Evolutionary conservation across 2,329 filamentous ascomycete species (phyloP), one percentile per base, ranked within the genome.

Genomic region (Aspergillus neoniger): DNA sequence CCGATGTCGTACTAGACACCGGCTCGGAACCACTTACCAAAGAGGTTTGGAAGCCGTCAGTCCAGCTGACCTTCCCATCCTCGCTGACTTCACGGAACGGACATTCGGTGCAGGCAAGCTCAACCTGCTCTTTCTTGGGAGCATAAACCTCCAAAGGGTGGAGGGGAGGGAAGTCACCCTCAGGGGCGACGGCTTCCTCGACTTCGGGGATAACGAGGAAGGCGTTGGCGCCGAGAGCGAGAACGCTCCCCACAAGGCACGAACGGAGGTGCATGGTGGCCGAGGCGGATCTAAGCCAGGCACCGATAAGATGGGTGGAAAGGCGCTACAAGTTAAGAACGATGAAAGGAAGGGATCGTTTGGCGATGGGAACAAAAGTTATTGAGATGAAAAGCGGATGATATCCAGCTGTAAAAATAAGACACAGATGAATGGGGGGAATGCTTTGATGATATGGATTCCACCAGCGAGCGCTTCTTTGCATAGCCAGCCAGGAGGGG

Each of bases 151-250:
- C 67, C 21, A 72, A 23, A 0, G 69, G 72, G 44, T 70, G 63
- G 12, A 74, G 47, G 19, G 63, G 63, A 53, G 68, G 58, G 17
- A 74, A 63, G 39, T 65, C 68, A 36, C 63, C 62, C 32, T 70
- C 63, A 23, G 68, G 61, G 25, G 66, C 58, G 55, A 67, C 59
- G n/a, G 66, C 55, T 50, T 71, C 61, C 36, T 73, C 69, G 47
- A 68, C 55, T 57, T 76, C 75, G 32, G 77, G 77, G 50, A 77
- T 64, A 39, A 79, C 72, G 52, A 79, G 67, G 55, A 79, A 69
- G 25, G 76, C 76, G 39, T 70, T 72, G 63, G 74, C 70, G 66
- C 72, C 65, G 30, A 78, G 65, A 41, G 73, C 74, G 49, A 75
- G 63, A 19, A 70, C 67, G 63, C 72, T 71, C 61, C 72, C 73